A percentile compares a stretch with the other conserved stretches of the same genome.
Evolutionary conservation across 2,329 filamentous ascomycete genomes (phyloP).

Genomic region (Aspergillus ochraceus): DNA sequence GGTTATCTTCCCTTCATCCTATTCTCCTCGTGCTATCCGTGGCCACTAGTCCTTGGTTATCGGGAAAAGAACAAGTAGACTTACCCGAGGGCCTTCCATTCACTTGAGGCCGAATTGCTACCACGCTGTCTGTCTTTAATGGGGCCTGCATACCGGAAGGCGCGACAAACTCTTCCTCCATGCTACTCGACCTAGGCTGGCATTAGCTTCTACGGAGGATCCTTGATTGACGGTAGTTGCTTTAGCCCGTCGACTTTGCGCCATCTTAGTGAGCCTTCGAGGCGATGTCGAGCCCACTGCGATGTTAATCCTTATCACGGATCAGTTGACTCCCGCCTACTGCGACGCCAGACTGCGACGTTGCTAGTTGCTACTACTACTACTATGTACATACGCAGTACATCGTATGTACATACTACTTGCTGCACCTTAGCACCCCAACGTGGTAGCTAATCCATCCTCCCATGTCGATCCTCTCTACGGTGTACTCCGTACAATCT

Average conservation of each 20-base stretch:
- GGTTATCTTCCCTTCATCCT: constrained; percentile 11
- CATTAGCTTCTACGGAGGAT: background rate
- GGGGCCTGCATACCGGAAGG: background rate
- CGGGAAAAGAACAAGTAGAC: background rate
- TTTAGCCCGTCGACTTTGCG: background rate
- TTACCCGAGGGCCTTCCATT: background rate
- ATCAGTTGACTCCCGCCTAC: background rate
- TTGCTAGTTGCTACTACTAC: background rate
- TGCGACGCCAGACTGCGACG: background rate
- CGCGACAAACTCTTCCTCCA: background rate
- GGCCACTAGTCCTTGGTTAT: background rate
- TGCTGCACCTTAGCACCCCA: background rate
- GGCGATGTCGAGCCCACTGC: background rate
- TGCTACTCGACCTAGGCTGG: background rate
- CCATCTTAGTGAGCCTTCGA: background rate
- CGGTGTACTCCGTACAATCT: background rate
- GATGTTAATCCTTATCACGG: constrained; percentile 3
- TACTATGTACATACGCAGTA: no score
- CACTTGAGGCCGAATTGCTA: background rate
- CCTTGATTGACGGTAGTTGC: background rate
- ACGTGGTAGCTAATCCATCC: background rate
- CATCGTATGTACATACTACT: no score
- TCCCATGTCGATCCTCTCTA: background rate
- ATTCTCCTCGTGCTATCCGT: background rate
- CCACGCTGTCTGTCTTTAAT: background rate